A percentile compares a stretch with the other conserved stretches of the same genome.
Evolutionary conservation across 108 stramenopile species (phyloP).

Genomic region (Skeletonema tropicum): DNA sequence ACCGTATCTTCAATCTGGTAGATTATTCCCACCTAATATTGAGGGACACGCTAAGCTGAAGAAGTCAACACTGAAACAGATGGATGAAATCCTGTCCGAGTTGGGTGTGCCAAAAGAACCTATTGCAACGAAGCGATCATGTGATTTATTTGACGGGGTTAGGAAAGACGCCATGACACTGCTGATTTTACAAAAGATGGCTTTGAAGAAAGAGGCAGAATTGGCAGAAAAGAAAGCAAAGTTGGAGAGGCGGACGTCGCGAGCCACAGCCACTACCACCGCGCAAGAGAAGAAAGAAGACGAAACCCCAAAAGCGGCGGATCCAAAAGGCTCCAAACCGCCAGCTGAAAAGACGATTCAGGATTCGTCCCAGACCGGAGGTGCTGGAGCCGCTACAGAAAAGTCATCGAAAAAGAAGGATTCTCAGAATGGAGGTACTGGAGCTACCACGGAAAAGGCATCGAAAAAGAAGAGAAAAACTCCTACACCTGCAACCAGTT

Average conservation of each 20-base stretch:
- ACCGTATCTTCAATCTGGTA: slow-evolving; percentile 89
- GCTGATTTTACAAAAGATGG: slow-evolving; percentile 77
- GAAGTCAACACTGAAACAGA: slow-evolving; percentile 75
- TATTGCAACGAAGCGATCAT: slow-evolving; percentile 83
- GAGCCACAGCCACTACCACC: slow-evolving; percentile 17
- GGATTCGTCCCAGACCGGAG: background rate
- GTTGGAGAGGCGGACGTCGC: slow-evolving; percentile 54
- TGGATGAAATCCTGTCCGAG: slow-evolving; percentile 76
- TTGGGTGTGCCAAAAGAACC: slow-evolving; percentile 67
- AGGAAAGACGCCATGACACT: slow-evolving; percentile 81
- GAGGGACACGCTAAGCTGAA: slow-evolving; percentile 73
- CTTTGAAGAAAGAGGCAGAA: slow-evolving; percentile 76
- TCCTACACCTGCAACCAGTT: slow-evolving; percentile 14
- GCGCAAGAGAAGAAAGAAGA: background rate
- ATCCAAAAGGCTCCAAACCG: slow-evolving; percentile 1
- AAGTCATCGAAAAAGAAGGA: background rate
- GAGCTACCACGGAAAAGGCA: slow-evolving; percentile 10
- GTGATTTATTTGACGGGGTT: slow-evolving; percentile 86
- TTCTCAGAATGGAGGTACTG: background rate
- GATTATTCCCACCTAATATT: slow-evolving; percentile 71
- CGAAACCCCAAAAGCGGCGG: background rate
- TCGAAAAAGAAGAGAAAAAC: slow-evolving; percentile 27
- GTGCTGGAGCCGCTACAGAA: slow-evolving; percentile 7
- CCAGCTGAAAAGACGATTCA: background rate
- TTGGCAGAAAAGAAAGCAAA: slow-evolving; percentile 59